These are phyloP conservation scores for Colletotrichum cordylinicola DNA, from an alignment of 2,329 filamentous ascomycete species.

Conservation along the genomic window DNA sequence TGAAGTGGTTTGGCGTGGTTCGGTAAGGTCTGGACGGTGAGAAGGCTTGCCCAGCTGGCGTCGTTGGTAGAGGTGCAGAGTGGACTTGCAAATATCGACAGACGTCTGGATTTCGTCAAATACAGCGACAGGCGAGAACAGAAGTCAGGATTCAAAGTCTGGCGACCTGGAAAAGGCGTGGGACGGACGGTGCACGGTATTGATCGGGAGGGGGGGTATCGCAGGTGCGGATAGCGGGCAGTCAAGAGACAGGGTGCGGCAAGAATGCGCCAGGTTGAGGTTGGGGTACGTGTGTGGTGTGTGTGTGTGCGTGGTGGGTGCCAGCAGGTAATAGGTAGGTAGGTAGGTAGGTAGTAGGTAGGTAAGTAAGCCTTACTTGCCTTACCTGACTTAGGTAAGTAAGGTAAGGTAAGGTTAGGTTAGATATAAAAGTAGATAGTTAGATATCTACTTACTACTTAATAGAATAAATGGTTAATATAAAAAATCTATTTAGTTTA, in stretches of 20 bases:
- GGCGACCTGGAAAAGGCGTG: background rate
- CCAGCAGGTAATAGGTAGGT: background rate
- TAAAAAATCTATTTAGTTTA: too few species aligned
- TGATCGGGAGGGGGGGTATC: background rate
- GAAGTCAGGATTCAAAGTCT: background rate
- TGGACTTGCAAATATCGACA: background rate
- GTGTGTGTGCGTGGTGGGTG: background rate
- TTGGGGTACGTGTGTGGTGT: background rate
- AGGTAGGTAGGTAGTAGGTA: background rate
- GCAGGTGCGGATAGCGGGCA: background rate
- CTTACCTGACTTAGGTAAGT: too few species aligned
- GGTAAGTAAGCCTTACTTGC: background rate
- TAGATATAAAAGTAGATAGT: background rate
- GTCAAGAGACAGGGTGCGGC: background rate
- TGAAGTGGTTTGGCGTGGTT: background rate
- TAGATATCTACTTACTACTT: too few species aligned
- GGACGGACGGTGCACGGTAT: background rate
- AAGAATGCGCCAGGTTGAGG: conserved; percentile 1
- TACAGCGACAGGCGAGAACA: background rate
- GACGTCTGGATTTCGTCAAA: background rate
- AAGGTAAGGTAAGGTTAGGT: background rate
- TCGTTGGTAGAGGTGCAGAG: background rate
- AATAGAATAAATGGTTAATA: too few species aligned
- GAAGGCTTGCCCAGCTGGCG: background rate
- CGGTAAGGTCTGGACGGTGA: background rate